Evolutionary conservation across 176 grass and related monocot species (phyloP).

Genomic region (Aechmea fasciata): DNA sequence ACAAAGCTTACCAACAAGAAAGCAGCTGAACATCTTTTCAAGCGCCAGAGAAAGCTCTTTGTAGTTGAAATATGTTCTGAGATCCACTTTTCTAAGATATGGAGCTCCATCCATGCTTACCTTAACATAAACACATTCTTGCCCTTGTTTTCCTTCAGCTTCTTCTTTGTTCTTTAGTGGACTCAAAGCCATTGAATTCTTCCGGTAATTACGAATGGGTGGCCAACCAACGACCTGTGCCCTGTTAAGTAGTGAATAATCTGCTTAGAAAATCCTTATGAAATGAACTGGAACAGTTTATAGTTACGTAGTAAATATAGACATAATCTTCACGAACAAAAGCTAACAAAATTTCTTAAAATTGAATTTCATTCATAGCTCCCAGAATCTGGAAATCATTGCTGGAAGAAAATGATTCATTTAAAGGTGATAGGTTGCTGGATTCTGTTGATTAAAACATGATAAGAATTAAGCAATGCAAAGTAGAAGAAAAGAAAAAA

Average conservation of each 20-base stretch:
- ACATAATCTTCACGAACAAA: conserved; percentile 15
- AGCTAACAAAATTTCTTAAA: no score
- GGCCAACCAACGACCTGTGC: conserved; percentile 88
- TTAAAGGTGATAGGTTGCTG: no score
- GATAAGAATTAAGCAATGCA: no score
- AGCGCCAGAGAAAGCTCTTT: conserved; percentile 54
- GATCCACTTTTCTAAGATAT: conserved; percentile 81
- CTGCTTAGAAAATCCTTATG: conserved; percentile 15
- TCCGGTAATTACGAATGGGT: conserved; percentile 67
- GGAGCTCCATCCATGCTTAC: conserved; percentile 86
- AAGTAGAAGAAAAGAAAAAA: no score
- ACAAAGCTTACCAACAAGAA: conserved; percentile 54
- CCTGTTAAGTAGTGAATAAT: conserved; percentile 25
- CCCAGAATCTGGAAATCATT: no score
- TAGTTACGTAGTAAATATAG: neutral
- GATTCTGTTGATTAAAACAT: no score
- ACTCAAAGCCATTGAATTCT: conserved; percentile 67
- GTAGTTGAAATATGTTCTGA: conserved; percentile 67
- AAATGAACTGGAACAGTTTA: neutral
- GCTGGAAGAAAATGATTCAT: no score
- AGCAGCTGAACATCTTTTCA: conserved; percentile 69
- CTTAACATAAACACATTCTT: conserved; percentile 55
- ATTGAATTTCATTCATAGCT: no score
- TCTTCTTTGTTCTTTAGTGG: conserved; percentile 45
- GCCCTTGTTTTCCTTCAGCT: conserved; percentile 25